These are phyloP conservation scores for Fraxinus velutina DNA, from an alignment of 305 asterid species.

Conservation along the genomic window DNA sequence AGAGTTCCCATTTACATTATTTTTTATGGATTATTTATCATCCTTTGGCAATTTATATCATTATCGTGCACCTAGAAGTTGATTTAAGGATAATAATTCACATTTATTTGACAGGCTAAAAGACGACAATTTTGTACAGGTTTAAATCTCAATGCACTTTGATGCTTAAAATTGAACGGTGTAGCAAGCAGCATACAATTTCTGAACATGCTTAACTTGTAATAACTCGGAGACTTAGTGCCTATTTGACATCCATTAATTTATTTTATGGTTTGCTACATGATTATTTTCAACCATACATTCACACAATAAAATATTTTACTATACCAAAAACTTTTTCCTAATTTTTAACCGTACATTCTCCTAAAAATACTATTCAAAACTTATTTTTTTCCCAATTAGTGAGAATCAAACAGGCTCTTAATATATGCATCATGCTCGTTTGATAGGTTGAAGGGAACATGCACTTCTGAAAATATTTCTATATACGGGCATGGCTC, in stretches of 20 bases:
- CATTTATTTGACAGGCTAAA: neutral
- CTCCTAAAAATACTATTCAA: neutral
- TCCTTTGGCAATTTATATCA: constrained; percentile 6
- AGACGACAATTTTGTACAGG: neutral
- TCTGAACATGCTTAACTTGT: constrained; percentile 11
- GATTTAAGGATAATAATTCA: neutral
- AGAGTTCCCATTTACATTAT: neutral
- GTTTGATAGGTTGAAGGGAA: constrained; percentile 1
- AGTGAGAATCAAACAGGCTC: too few species aligned
- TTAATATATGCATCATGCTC: neutral
- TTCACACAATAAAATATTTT: neutral
- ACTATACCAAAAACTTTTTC: too few species aligned
- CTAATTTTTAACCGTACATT: neutral
- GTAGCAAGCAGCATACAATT: neutral
- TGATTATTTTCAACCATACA: neutral
- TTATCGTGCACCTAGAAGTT: neutral
- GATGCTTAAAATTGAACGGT: neutral
- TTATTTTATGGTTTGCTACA: neutral
- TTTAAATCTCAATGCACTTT: neutral
- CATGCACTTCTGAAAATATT: neutral
- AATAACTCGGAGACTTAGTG: constrained; percentile 14
- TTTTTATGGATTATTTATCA: neutral
- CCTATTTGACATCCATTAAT: neutral
- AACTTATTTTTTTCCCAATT: neutral
- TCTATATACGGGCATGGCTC: constrained; percentile 10